Conservation (phyloP, 2,329 filamentous ascomycete genomes). For the Exophiala dermatitidis region DNA sequence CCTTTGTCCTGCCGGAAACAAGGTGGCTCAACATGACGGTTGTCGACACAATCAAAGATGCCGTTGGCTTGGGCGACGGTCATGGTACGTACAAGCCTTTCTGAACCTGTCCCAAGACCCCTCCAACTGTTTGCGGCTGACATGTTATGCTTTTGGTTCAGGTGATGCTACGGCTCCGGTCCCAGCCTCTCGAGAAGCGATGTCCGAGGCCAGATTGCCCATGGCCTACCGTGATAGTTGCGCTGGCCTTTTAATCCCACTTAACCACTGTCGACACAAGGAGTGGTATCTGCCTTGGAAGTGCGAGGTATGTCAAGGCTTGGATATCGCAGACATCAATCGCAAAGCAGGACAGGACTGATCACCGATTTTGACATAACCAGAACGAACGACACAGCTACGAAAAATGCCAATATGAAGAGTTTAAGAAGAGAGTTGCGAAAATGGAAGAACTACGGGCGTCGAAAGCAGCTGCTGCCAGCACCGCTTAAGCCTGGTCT, state of each 20-base stretch:
- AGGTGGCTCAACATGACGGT: conserved; percentile 20
- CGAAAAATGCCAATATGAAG: conserved; percentile 98
- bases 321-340: neutral
- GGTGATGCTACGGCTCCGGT: neutral
- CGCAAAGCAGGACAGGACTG: neutral
- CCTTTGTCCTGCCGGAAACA: neutral
- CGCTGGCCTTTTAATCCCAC: conserved; percentile 85
- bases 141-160: neutral
- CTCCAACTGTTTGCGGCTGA: neutral
- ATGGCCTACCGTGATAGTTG: conserved; percentile 92
- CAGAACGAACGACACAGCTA: conserved; percentile 95
- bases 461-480: conserved; percentile 48
- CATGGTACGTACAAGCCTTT: conserved; percentile 30
- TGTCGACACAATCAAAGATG: conserved; percentile 44
- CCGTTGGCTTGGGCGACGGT: conserved; percentile 40
- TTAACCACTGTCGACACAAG: conserved; percentile 89
- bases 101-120: neutral
- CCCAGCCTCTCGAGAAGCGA: conserved; percentile 74
- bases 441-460: conserved; percentile 97
- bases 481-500: neutral
- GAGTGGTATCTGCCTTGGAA: conserved; percentile 97
- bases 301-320: conserved; percentile 65
- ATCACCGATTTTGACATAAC: neutral
- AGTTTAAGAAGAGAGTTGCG: conserved; percentile 96
- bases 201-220: conserved; percentile 83